phyloP scores from a whole-genome alignment of 2,329 filamentous ascomycete genomes.

The Massarina eburnea region DNA sequence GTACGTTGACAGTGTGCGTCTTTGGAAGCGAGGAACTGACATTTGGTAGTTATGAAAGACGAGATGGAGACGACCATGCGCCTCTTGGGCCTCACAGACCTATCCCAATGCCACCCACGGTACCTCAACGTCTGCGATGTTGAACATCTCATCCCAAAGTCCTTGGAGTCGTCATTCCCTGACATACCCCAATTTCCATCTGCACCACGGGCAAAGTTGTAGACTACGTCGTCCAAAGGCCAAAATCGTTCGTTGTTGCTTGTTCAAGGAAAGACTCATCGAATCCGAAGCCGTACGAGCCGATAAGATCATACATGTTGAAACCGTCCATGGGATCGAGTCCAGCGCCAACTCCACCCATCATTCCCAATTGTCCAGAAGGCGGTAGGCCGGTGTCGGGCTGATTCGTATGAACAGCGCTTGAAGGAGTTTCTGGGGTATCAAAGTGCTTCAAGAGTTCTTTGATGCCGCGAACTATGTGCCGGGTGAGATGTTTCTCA shows the following conservation, averaged over 20 bases:
- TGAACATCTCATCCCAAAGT: slow-evolving; percentile 16
- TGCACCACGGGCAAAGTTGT: slow-evolving; percentile 1
- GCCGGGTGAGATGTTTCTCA: slow-evolving; percentile 32
- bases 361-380: not conserved
- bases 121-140: slow-evolving; percentile 52
- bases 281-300: slow-evolving; percentile 36
- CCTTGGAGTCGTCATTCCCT: slow-evolving; percentile 9
- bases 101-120: slow-evolving; percentile 60
- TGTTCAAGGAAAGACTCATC: slow-evolving; percentile 36
- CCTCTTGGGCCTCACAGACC: slow-evolving; percentile 60
- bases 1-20: slow-evolving; percentile 1
- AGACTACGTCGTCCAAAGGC: slow-evolving; percentile 25
- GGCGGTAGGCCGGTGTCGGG: slow-evolving; percentile 24
- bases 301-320: slow-evolving; percentile 33
- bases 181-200: slow-evolving; percentile 4
- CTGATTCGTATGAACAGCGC: slow-evolving; percentile 15
- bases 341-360: slow-evolving; percentile 3
- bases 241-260: slow-evolving; percentile 29
- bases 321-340: slow-evolving; percentile 16
- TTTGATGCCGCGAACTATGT: slow-evolving; percentile 34
- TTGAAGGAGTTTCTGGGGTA: slow-evolving; percentile 19
- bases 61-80: slow-evolving; percentile 53
- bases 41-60: slow-evolving; percentile 16
- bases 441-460: slow-evolving; percentile 30
- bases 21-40: not conserved